Conservation (phyloP, 495 filamentous ascomycete genomes). For the Hyaloscypha bicolor region DNA sequence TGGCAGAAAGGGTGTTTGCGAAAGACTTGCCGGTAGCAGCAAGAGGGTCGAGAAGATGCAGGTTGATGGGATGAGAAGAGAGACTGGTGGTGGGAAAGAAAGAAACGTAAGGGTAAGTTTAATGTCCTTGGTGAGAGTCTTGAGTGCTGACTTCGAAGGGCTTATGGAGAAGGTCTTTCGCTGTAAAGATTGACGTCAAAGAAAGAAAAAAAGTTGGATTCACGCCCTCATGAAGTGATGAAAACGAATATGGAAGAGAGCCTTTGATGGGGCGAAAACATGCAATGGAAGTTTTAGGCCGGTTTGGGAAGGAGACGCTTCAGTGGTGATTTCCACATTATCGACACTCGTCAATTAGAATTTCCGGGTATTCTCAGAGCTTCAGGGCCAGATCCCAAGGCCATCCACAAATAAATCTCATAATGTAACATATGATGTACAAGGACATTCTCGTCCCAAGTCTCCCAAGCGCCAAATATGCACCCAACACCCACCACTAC, state of each 20-base stretch:
- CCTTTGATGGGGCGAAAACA: neutral
- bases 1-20: neutral
- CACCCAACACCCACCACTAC: slow-evolving; percentile 4
- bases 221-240: neutral
- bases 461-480: slow-evolving; percentile 5
- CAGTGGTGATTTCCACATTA: neutral
- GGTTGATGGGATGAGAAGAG: neutral
- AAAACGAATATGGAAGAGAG: neutral
- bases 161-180: neutral
- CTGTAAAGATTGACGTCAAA: neutral
- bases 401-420: neutral
- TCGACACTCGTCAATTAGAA: neutral
- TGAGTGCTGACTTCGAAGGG: neutral
- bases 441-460: neutral
- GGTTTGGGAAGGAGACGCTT: neutral
- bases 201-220: neutral
- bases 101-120: neutral
- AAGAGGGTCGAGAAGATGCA: neutral
- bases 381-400: neutral
- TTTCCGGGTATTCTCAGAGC: neutral
- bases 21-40: neutral
- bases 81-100: neutral
- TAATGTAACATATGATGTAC: slow-evolving; percentile 12
- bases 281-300: neutral
- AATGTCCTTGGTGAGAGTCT: neutral